Base-by-base conservation (phyloP, 306 rosid genomes). In the Casuarina glauca region DNA sequence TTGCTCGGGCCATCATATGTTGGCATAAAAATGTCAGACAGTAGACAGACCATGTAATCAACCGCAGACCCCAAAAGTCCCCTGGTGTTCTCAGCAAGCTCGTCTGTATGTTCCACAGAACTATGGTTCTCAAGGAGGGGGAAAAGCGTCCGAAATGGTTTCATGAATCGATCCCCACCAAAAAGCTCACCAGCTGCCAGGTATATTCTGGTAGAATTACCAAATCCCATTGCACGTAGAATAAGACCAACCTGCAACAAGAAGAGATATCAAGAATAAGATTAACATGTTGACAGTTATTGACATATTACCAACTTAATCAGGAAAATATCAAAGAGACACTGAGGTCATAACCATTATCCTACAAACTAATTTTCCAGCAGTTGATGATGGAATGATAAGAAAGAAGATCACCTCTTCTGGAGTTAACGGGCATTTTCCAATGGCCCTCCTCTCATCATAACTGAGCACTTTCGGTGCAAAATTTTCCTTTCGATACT, bases 1-100 rank as follows among this genome's bases (percentile, higher is more conserved):
- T 96, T 96, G 96, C 99, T 96, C 35, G 99, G 99, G 36, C 99
- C 99, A 76, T 96, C 99, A 83, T 93, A 96, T 63, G 99, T 96
- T 71, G 99, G 99, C 96, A 93, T 91, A 83, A 96, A 96, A 79
- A 96, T 93, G 85, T 96, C 99, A 49, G 99, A 96, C 50, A 96
- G 94, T 64, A 96, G 99, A 81, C 98, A 93, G 80, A 93, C 98
- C 99, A 96, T 93, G 92, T 96, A 96, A 82, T 93, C 99, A 78
- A 96, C 99, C 38, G 99, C 99, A 76, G 99, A 93, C 74, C 99
- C 99, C 66, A 90, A 82, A 80, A 96, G 77, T 41, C 99, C 99
- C 83, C 92, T 89, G 50, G 90, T 61, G 82, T 96, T 91, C 81
- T 86, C 94, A 66, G 54, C 86, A 58, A 96, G 90, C 83, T 93